Base-by-base conservation (phyloP, 768 basidiomycete genomes). In the Tricholoma furcatifolium region DNA sequence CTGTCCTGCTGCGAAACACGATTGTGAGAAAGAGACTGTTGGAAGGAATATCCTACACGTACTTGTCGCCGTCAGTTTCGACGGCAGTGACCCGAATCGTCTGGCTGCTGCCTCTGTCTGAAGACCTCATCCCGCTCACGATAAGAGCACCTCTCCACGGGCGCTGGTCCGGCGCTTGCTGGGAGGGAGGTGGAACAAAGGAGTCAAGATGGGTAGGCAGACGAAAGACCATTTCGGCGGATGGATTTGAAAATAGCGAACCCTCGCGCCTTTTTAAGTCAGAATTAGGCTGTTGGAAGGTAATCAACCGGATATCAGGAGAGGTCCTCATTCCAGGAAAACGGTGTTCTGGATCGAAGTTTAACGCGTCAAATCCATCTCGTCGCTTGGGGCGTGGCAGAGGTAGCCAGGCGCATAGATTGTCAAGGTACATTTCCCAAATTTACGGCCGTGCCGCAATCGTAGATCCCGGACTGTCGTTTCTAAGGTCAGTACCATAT, bases 21-120 rank as follows among this genome's bases (percentile, higher is more conserved):
- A 62, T 59, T 60, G 65, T 70, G 55, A 74, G 62, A 50, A 58
- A 55, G 48, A 56, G 50, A 51, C 44, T 39, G 47, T 36, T 21
- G 43, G 39, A 36, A 42, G 57, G 40, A 34, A 50, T 51, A 31
- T 35, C 27, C 43, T 41, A 36, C 43, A 75, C 83, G 65, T 74
- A 87, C 85, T 76, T 83, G 60, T 86, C 82, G n/a, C 84, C 83
- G 63, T 85, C 84, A 31, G 82, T 85, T 70, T 87, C 85, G 39
- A 84, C 83, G 21, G 82, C 83, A 24, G 83, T 82, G 60, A 84
- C 81, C 47, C 70, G 74, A 45, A 85, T 73, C 54, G 78, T 76
- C 62, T 82, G 80, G 58, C 67, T 76, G 60, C 71, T 73, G 56
- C 68, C 70, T 59, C 71, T 73, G 62, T 80, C 77, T 57, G 76